Evolutionary conservation across 1,284 basidiomycete genomes (phyloP).

Genomic region (Moesziomyces globuligerus): DNA sequence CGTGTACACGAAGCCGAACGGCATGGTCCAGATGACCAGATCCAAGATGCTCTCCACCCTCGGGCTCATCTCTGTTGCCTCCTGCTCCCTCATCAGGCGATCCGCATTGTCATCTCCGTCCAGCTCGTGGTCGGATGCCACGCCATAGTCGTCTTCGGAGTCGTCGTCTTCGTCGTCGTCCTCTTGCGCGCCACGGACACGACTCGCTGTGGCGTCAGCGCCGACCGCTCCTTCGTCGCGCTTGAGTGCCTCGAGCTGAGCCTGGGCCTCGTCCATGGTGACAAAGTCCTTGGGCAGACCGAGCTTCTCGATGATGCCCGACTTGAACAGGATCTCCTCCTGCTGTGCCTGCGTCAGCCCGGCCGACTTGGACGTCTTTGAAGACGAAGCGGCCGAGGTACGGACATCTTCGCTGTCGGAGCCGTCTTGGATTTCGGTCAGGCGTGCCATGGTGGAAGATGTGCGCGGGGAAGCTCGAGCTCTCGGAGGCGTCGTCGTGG

Average conservation of each 20-base stretch:
- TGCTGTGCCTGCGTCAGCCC: constrained; percentile 37
- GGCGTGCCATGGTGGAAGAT: constrained; percentile 33
- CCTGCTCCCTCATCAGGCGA: constrained; percentile 36
- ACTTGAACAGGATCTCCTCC: constrained; percentile 45
- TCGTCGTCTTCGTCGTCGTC: constrained; percentile 14
- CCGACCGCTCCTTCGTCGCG: neutral
- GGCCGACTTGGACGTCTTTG: neutral
- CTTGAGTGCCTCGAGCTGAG: constrained; percentile 34
- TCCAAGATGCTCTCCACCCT: constrained; percentile 50
- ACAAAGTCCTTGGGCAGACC: constrained; percentile 49
- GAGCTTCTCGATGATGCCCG: constrained; percentile 41
- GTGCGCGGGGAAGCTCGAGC: neutral
- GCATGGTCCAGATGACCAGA: constrained; percentile 63
- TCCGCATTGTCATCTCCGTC: constrained; percentile 47
- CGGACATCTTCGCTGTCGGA: constrained; percentile 28
- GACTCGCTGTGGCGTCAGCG: neutral
- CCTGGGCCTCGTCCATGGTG: constrained; percentile 37
- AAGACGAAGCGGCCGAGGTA: neutral
- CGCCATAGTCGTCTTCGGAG: constrained; percentile 40
- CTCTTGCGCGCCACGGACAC: neutral
- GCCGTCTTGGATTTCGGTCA: constrained; percentile 36
- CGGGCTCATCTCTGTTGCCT: constrained; percentile 46
- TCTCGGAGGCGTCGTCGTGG: neutral
- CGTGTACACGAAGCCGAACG: constrained; percentile 61
- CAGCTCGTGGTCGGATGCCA: constrained; percentile 29